Base-by-base conservation (phyloP, 345 rosid species). In the Citrus reticulata region DNA sequence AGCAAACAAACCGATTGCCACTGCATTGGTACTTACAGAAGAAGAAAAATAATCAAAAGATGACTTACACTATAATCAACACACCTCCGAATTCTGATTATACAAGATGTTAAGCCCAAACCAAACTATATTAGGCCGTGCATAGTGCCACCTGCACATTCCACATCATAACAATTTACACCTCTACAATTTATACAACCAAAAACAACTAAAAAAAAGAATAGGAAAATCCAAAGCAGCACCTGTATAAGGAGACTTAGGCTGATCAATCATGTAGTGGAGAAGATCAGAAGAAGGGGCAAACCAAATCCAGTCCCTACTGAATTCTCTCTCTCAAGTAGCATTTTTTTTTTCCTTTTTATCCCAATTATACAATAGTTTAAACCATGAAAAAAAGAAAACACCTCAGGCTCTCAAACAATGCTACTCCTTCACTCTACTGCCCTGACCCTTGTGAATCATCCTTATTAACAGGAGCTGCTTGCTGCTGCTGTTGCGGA, bases 371-470 rank as follows among this genome's bases (percentile, higher is more conserved):
- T 87, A 89, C 88, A 89, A 84, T 75, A 90, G 84, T 83, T 68
- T 77, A 85, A 81, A 81, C 72, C 83, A 79, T 78, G 60, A 80
- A 72, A 83, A 81, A 70, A 84, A 76, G 80, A 82, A 79, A 72
- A 74, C 82, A 84, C 68, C 82, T 74, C 83, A 58, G 69, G 76
- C 78, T 77, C 77, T 75, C 83, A 79, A 46, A 76, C 86, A 79
- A 86, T 76, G 86, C 83, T 79, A 77, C 72, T 77, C 70, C 70
- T 65, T 69, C 14, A 78, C 76, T 77, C 74, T 73, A 93, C 87
- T 87, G 95, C 68, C 90, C 95, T n/a, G 97, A 95, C 37, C 90
- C 98, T 87, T 90, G 97, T 75, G 98, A 93, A 79, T 95, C 93
- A 87, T 93, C 98, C 75, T 93, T 90, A 49, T 71, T 70, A 78